Evolutionary conservation across 108 stramenopile genomes (phyloP).

Genomic region (Cyclostephanos invisitatus): DNA sequence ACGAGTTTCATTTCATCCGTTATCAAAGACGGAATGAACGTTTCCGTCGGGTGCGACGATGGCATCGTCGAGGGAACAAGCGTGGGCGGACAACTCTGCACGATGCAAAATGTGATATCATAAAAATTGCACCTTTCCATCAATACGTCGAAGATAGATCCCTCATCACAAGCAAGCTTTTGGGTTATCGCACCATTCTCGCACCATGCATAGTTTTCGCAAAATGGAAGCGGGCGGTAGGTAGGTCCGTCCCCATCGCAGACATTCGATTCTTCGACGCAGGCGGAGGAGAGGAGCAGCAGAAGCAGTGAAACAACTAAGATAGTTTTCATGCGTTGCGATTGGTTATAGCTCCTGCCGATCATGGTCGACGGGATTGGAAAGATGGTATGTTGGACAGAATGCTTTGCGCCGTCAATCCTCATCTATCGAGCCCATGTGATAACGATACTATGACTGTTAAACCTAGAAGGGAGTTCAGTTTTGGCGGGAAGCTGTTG

Average conservation of each 20-base stretch:
- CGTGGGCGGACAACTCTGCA: background rate
- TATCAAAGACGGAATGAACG: slow-evolving; percentile 3
- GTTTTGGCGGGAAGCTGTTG: too few relatives aligned
- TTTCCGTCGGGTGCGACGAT: background rate
- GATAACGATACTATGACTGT: too few relatives aligned
- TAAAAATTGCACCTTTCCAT: slow-evolving; percentile 6
- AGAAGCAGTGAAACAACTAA: too few relatives aligned
- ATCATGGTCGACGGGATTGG: too few relatives aligned
- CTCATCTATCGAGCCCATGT: too few relatives aligned
- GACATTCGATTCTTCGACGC: slow-evolving; percentile 1
- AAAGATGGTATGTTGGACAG: too few relatives aligned
- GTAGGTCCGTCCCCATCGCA: background rate
- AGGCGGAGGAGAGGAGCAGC: background rate
- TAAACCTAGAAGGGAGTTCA: too few relatives aligned
- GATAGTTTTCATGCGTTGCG: too few relatives aligned
- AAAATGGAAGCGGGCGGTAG: slow-evolving; percentile 1
- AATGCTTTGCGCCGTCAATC: too few relatives aligned
- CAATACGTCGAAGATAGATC: slow-evolving; percentile 1
- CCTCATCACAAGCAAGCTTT: background rate
- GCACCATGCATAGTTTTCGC: slow-evolving; percentile 3
- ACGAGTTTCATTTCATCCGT: slow-evolving; percentile 1
- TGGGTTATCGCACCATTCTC: background rate
- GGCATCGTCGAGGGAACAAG: background rate
- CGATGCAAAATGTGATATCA: background rate
- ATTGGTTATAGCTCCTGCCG: too few relatives aligned